Conservation (phyloP, 352 stramenopile genomes). For the Globisporangium emineosum region DNA sequence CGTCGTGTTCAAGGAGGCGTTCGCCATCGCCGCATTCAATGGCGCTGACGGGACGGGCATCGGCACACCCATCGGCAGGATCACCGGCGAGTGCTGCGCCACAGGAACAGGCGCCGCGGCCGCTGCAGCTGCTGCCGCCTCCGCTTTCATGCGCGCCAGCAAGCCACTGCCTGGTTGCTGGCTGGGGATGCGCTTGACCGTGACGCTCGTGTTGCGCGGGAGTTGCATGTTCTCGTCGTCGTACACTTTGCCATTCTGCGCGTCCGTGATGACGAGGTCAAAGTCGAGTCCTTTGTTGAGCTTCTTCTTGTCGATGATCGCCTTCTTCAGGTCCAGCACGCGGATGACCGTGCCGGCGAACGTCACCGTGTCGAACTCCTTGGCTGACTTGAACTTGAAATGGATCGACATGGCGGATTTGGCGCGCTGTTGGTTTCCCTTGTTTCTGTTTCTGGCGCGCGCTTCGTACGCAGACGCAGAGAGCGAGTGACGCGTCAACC, state of each 20-base stretch:
- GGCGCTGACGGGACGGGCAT: slow-evolving; percentile 37
- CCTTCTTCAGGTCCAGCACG: slow-evolving; percentile 90
- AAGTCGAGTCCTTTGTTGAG: slow-evolving; percentile 91
- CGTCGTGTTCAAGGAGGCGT: slow-evolving; percentile 12
- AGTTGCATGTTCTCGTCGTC: slow-evolving; percentile 89
- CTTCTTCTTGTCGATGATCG: slow-evolving; percentile 93
- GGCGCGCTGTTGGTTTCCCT: not conserved
- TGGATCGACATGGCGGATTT: slow-evolving; percentile 93
- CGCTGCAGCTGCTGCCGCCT: slow-evolving; percentile 58
- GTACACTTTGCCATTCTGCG: slow-evolving; percentile 90
- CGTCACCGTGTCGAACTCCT: slow-evolving; percentile 87
- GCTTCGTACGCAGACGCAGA: not conserved
- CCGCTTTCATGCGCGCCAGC: slow-evolving; percentile 84
- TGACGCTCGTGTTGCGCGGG: slow-evolving; percentile 89
- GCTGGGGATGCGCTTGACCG: slow-evolving; percentile 90
- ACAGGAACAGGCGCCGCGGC: slow-evolving; percentile 40
- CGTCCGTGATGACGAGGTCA: slow-evolving; percentile 90
- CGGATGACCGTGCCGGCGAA: slow-evolving; percentile 84
- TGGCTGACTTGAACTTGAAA: slow-evolving; percentile 91
- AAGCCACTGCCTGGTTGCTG: slow-evolving; percentile 67
- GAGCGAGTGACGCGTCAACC: not conserved
- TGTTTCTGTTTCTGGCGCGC: not conserved
- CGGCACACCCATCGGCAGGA: slow-evolving; percentile 25
- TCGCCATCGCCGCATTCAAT: slow-evolving; percentile 13
- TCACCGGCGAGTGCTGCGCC: slow-evolving; percentile 31